A percentile compares a stretch with the other conserved stretches of the same genome.
phyloP scores from a whole-genome alignment of 2,329 filamentous ascomycete species.

The Diplodia seriata region DNA sequence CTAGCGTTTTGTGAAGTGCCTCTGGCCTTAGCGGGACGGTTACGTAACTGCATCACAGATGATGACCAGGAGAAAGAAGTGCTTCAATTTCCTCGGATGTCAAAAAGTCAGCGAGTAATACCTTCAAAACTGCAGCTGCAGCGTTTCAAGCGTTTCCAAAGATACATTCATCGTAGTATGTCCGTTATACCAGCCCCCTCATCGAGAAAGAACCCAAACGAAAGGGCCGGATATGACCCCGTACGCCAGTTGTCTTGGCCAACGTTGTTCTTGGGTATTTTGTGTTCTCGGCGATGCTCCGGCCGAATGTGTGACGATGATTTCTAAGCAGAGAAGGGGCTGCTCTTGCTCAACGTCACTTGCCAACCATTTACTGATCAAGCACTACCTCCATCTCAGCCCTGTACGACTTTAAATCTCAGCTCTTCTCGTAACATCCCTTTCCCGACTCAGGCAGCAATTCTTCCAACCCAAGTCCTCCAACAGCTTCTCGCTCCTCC shows the following conservation, averaged over 20 bases:
- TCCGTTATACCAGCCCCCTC: neutral
- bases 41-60: neutral
- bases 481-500: neutral
- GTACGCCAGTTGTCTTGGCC: constrained; percentile 10
- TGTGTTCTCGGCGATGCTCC: constrained; percentile 4
- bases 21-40: neutral
- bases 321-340: constrained; percentile 8
- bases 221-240: neutral
- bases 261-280: neutral
- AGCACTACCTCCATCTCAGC: neutral
- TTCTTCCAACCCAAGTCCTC: neutral
- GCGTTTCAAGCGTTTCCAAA: neutral
- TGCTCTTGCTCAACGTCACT: neutral
- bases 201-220: neutral
- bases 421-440: neutral
- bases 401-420: neutral
- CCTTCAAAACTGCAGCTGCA: neutral
- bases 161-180: neutral
- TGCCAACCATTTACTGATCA: neutral
- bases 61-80: neutral
- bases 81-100: neutral
- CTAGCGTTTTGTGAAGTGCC: neutral
- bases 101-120: neutral
- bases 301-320: neutral
- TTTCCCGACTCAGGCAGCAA: neutral